Evolutionary conservation across 495 filamentous ascomycete species (phyloP).

Genomic region (Cercophora newfieldiana): DNA sequence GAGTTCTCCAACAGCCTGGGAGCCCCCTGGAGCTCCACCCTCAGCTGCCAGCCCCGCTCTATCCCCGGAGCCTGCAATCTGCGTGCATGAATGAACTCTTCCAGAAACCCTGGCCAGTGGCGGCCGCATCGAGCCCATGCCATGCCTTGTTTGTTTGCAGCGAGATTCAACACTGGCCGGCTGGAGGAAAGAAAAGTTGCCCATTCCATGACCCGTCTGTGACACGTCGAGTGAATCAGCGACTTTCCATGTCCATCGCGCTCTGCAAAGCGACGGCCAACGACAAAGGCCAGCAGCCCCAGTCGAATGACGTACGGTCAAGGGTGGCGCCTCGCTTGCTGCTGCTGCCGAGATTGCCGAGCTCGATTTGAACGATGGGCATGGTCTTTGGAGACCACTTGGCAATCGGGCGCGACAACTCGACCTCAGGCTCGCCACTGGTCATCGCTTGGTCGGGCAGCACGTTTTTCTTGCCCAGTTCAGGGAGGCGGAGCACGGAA

Average conservation of each 20-base stretch:
- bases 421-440: background rate
- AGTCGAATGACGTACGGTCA: slow-evolving; percentile 14
- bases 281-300: background rate
- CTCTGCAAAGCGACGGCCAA: background rate
- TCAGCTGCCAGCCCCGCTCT: background rate
- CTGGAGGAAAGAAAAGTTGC: background rate
- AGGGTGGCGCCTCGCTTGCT: slow-evolving; percentile 10
- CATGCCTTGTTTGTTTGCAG: background rate
- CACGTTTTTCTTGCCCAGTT: background rate
- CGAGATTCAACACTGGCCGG: background rate
- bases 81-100: background rate
- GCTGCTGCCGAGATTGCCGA: slow-evolving; percentile 25
- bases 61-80: slow-evolving; percentile 2
- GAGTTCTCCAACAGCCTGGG: background rate
- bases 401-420: background rate
- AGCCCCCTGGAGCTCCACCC: background rate
- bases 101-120: background rate
- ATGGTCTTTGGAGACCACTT: background rate
- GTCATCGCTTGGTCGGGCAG: too few relatives aligned
- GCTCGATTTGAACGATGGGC: background rate
- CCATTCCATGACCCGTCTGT: background rate
- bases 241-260: background rate
- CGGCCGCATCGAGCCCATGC: too few relatives aligned
- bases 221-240: background rate
- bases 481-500: background rate